Base-by-base conservation (phyloP, 2,329 filamentous ascomycete species). In the Coniochaeta sp. region DNA sequence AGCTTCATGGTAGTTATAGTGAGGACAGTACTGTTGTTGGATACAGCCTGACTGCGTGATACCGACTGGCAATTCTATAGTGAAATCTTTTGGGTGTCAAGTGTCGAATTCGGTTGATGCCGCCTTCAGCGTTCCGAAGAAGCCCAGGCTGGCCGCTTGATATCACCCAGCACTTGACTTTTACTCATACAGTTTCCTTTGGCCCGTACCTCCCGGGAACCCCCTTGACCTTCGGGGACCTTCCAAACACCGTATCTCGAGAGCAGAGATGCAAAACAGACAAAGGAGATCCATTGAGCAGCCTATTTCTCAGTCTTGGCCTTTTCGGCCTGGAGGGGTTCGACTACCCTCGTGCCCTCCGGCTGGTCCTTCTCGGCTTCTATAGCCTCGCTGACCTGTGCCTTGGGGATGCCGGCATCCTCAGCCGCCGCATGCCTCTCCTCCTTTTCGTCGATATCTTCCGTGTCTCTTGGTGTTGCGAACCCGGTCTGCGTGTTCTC, bases 391-490 rank as follows among this genome's bases (percentile, higher is more conserved):
- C 70, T 71, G 7, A 79, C 79, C 64, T 82, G 79, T 57, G 74
- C 76, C 67, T 79, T 77, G 60, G 80, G 75, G 14, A 77, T 65
- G 12, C 65, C 40, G 74, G 78, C 60, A 76, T 74, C 40, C 30
- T 81, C 78, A 8, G 85, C 83, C 2, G 78, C 73, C 28, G 78
- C 72, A 59, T 80, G 74, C 62, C 87, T 83, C 72, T 91, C 89
- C 65, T 96, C 91, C 78, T 93, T 92, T 74, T 98, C 95, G 69
- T 98, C 93, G 67, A 98, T 98, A 72, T 98, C 85, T 63, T 96
- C 91, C 32, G 87, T 86, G 68, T 98, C 95, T 70, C 92, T 90
- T 1, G 90, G 90, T 9, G 88, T 88, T 16, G 88, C 82, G 57
- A 89, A 82, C 14, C 90, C 90, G 44, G 85, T 86, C 69, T 87